A percentile compares a stretch with the other conserved stretches of the same genome.
Evolutionary conservation across 257 asterid species (phyloP).

Genomic region (Ehretia macrophylla): DNA sequence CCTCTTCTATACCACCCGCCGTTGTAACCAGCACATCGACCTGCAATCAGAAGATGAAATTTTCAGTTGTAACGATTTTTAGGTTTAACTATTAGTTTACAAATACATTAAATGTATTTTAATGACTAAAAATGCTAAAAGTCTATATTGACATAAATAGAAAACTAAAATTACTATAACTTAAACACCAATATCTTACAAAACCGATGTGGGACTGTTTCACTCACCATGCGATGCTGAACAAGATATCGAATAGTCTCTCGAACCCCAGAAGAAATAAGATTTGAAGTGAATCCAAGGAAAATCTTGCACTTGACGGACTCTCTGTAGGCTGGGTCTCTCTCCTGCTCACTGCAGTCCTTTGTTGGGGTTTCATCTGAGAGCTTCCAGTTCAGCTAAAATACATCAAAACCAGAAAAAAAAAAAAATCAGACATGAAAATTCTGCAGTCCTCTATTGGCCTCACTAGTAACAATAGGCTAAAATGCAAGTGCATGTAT

Average conservation of each 20-base stretch:
- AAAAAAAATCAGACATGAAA: slow-evolving; percentile 16
- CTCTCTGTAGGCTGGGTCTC: slow-evolving; percentile 46
- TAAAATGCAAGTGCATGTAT: no score
- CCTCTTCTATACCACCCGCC: slow-evolving; percentile 98
- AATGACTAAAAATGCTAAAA: no score
- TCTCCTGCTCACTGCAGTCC: slow-evolving; percentile 68
- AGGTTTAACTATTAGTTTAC: no score
- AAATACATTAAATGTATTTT: no score
- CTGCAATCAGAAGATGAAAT: slow-evolving; percentile 9
- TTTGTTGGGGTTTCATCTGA: slow-evolving; percentile 61
- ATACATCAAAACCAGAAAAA: slow-evolving; percentile 19
- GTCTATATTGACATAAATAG: no score
- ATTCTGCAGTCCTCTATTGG: no score
- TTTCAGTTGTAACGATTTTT: background rate
- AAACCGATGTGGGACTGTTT: no score
- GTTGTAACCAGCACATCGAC: slow-evolving; percentile 93
- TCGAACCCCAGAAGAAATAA: slow-evolving; percentile 86
- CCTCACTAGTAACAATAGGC: no score
- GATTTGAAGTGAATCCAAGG: slow-evolving; percentile 90
- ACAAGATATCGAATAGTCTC: slow-evolving; percentile 71
- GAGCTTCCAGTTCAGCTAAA: slow-evolving; percentile 97
- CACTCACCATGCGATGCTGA: slow-evolving; percentile 84
- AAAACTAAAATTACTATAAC: no score
- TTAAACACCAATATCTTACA: no score
- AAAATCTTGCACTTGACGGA: slow-evolving; percentile 78